These are phyloP conservation scores for Xerocomus nothofagi DNA, from an alignment of 1,284 basidiomycete species.

Conservation along the genomic window DNA sequence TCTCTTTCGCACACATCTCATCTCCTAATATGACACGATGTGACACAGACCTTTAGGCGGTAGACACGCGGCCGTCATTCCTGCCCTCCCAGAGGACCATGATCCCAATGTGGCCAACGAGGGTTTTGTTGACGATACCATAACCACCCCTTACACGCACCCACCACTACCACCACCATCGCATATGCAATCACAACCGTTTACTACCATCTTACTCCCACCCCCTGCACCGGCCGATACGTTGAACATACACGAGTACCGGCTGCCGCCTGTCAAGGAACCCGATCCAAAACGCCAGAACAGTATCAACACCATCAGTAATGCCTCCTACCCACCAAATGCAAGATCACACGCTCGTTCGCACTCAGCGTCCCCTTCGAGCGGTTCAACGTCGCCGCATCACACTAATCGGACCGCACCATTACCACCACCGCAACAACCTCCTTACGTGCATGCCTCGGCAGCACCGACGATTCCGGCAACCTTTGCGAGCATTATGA, in stretches of 20 bases:
- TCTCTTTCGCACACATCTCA: slow-evolving; percentile 25
- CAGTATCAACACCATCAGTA: slow-evolving; percentile 6
- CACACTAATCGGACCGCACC: slow-evolving; percentile 2
- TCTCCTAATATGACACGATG: slow-evolving; percentile 36
- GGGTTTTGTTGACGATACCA: slow-evolving; percentile 28
- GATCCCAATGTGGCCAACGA: slow-evolving; percentile 46
- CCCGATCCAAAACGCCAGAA: slow-evolving; percentile 23
- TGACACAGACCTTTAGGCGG: slow-evolving; percentile 66
- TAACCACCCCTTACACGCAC: slow-evolving; percentile 20
- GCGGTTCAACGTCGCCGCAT: slow-evolving; percentile 4
- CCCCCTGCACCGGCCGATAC: slow-evolving; percentile 28
- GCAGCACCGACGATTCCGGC: slow-evolving; percentile 36
- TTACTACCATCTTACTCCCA: slow-evolving; percentile 34
- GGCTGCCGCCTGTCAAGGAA: slow-evolving; percentile 27
- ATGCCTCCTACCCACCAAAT: slow-evolving; percentile 10
- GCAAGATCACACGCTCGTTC: slow-evolving; percentile 13
- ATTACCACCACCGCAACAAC: slow-evolving; percentile 4
- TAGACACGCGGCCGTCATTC: slow-evolving; percentile 74
- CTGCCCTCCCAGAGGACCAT: slow-evolving; percentile 71
- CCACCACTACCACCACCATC: slow-evolving; percentile 16
- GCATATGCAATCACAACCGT: slow-evolving; percentile 28
- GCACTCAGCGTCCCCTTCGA: slow-evolving; percentile 22
- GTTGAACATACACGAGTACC: slow-evolving; percentile 36
- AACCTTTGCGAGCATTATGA: slow-evolving; percentile 67
- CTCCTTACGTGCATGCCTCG: slow-evolving; percentile 19